Percentiles rank a stretch among this genome's conserved stretches.
These are phyloP conservation scores for Alternaria arborescens DNA, from an alignment of 2,329 filamentous ascomycete species.

Conservation along the genomic window DNA sequence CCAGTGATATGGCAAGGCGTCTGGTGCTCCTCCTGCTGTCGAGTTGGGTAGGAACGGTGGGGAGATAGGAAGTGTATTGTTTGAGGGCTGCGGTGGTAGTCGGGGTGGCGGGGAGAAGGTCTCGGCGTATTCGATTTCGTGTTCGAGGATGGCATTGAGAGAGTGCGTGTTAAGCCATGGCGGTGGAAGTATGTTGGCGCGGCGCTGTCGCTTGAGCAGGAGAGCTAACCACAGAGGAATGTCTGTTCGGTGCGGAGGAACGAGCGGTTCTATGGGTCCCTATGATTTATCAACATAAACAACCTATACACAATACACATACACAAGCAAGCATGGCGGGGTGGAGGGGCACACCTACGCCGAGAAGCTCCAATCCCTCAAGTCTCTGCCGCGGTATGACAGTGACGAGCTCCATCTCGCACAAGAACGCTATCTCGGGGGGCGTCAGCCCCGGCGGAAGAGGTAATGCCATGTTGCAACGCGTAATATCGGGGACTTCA, in stretches of 20 bases:
- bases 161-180: conserved; percentile 84
- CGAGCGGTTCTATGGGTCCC: conserved; percentile 79
- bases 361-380: conserved; percentile 83
- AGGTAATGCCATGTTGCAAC: conserved; percentile 65
- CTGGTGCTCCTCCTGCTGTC: conserved; percentile 72
- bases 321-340: conserved; percentile 28
- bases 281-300: conserved; percentile 51
- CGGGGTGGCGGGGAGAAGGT: conserved; percentile 81
- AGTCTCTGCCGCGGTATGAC: conserved; percentile 90
- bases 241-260: conserved; percentile 79
- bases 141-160: conserved; percentile 77
- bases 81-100: conserved; percentile 65
- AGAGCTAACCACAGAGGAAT: conserved; percentile 94
- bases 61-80: conserved; percentile 43
- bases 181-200: conserved; percentile 91
- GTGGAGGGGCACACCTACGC: conserved; percentile 68
- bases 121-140: conserved; percentile 77
- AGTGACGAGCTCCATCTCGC: conserved; percentile 97
- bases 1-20: conserved; percentile 92
- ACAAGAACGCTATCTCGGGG: conserved; percentile 89
- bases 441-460: conserved; percentile 76
- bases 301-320: neutral
- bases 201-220: conserved; percentile 90
- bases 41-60: conserved; percentile 83
- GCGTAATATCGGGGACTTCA: conserved; percentile 33